These are phyloP conservation scores for Babesia microti DNA, from an alignment of 169 alveolate genomes.

Conservation along the genomic window DNA sequence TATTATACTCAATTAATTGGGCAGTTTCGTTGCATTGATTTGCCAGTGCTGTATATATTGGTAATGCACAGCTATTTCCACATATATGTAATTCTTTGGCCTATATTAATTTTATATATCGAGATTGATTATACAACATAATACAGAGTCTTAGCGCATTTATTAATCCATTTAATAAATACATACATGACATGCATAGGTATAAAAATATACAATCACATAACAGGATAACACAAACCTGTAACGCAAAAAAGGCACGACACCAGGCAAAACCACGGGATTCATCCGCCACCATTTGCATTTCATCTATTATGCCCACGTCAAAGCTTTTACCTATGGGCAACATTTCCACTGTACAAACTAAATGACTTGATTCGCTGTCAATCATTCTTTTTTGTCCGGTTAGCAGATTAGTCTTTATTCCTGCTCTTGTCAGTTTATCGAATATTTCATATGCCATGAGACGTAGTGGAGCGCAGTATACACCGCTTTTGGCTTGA, in stretches of 20 bases:
- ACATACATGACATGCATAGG: too few relatives aligned
- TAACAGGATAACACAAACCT: constrained; percentile 31
- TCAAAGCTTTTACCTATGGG: constrained; percentile 60
- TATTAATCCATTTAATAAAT: too few relatives aligned
- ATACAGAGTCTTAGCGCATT: too few relatives aligned
- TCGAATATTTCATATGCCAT: constrained; percentile 81
- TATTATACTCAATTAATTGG: constrained; percentile 32
- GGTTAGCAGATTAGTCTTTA: constrained; percentile 67
- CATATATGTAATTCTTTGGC: constrained; percentile 65
- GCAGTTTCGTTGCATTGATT: constrained; percentile 25
- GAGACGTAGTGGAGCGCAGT: constrained; percentile 82
- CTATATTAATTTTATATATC: constrained; percentile 1
- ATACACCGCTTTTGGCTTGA: constrained; percentile 71
- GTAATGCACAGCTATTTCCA: constrained; percentile 17
- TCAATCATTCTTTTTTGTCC: constrained; percentile 70
- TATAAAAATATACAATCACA: constrained; percentile 31
- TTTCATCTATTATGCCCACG: constrained; percentile 83
- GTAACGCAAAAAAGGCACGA: constrained; percentile 71
- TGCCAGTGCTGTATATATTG: constrained; percentile 12
- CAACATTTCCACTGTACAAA: constrained; percentile 82
- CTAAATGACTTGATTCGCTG: constrained; percentile 58
- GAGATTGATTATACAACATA: too few relatives aligned
- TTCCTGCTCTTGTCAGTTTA: constrained; percentile 50
- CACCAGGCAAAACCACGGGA: constrained; percentile 86
- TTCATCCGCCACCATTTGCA: constrained; percentile 74